phyloP scores from a whole-genome alignment of 2,329 filamentous ascomycete species.

The Chaetomiaceae sp. region DNA sequence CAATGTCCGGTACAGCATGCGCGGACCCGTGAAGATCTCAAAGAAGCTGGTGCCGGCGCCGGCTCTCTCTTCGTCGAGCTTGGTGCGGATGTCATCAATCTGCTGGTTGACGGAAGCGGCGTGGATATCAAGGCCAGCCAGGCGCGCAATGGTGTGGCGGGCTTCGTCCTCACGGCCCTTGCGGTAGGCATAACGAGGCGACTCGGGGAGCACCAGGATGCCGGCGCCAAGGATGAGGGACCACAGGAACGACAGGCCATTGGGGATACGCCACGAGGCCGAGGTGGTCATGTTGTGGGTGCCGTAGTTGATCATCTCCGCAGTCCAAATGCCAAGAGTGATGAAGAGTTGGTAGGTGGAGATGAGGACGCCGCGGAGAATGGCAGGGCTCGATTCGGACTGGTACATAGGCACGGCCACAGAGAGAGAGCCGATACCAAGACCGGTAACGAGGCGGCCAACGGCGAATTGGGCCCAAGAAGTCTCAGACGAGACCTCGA shows the following conservation, averaged over 20 bases:
- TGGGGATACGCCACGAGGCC: conserved; percentile 59
- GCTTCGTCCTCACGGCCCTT: conserved; percentile 41
- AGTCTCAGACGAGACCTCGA: conserved; percentile 51
- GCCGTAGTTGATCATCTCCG: conserved; percentile 56
- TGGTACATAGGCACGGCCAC: conserved; percentile 68
- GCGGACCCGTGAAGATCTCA: conserved; percentile 55
- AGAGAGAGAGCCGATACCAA: conserved; percentile 61
- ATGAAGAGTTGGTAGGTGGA: conserved; percentile 66
- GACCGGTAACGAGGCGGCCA: conserved; percentile 58
- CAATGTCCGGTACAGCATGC: conserved; percentile 54
- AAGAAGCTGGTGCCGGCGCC: conserved; percentile 42
- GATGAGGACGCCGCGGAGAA: conserved; percentile 60
- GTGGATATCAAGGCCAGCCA: conserved; percentile 40
- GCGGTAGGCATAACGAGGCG: conserved; percentile 50
- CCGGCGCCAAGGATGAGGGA: conserved; percentile 50
- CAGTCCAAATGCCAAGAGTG: conserved; percentile 60
- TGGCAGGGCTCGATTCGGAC: conserved; percentile 61
- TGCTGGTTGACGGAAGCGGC: conserved; percentile 42
- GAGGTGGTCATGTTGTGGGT: conserved; percentile 47
- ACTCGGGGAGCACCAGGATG: conserved; percentile 50
- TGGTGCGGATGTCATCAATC: conserved; percentile 48
- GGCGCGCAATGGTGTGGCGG: conserved; percentile 40
- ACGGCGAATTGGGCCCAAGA: conserved; percentile 61
- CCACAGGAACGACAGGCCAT: conserved; percentile 49
- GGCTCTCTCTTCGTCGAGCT: conserved; percentile 44